Evolutionary conservation across 2,329 filamentous ascomycete genomes (phyloP), one percentile per base, ranked within the genome.

Genomic region (Pseudopithomyces maydicus): DNA sequence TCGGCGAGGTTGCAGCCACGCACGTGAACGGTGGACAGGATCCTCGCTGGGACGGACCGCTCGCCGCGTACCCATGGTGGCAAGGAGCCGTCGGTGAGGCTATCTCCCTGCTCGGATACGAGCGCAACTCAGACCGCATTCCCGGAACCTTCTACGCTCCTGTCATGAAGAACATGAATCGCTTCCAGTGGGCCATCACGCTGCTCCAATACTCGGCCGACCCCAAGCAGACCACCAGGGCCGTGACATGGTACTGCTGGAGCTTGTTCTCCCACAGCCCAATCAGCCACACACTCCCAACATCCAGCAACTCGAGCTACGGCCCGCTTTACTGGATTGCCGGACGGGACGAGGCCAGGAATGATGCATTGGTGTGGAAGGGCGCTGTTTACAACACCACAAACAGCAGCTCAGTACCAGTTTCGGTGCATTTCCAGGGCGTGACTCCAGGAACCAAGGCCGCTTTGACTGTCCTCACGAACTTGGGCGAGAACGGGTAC

Each of bases 61-160:
- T 72, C 6, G 63, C 66, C 57, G 61, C 53, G 14, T 71, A 66
- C 49, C 64, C 69, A 11, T 76, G 66, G 67, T 72, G 74, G 85
- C 83, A 84, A 48, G 86, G 85, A 23, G 79, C 83, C 8, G 84
- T 90, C 2, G 82, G 82, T 14, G 88, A 90, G 69, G 87, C 85
- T 22, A 80, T 90, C n/a, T 87, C 83, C 54, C 77, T 89, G 15
- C 80, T 90, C 59, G 84, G 86, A 17, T 84, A 85, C 29, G 88
- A 90, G 78, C 80, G 87, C 54, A 90, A 90, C 72, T 79, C 81
- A 3, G 84, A 88, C 63, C 80, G 81, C 19, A 80, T 88, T 43
- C 80, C 81, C 2, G 84, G 83, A 6, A 80, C 82, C 0, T 68
- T 66, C 49, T 71, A 73, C 53, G 72, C 72, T 1, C 73, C 73